Base-by-base conservation (phyloP, 2,329 filamentous ascomycete species). In the Nigrospora oryzae region DNA sequence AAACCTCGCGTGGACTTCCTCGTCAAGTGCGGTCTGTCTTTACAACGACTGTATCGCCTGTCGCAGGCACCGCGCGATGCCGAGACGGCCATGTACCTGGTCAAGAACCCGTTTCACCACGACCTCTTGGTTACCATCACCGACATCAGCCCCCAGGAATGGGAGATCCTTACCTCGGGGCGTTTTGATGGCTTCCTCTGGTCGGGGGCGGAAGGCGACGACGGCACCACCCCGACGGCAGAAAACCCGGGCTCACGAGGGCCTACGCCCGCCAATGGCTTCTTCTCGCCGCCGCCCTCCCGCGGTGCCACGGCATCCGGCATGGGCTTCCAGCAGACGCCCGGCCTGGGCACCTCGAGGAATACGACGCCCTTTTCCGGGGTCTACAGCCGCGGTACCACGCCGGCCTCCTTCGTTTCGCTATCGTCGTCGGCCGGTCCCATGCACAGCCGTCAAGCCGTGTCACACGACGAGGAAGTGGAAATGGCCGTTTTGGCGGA, bases 101-200 rank as follows among this genome's bases (percentile, higher is more conserved):
- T 96, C 51, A 89, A 85, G 61, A 85, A 96, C 61, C 82, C 83
- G 0, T 73, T 79, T 12, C 79, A 93, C 40, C 91, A 97, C 62
- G 85, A 93, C 57, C 81, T 95, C 31, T 79, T 97, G 3, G 83
- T 88, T 36, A 95, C 91, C 0, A 75, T 96, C 41, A 83, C 86
- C 33, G 88, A 90, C 43, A 93, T 97, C 54, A 93, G 85, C 59
- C 79, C 83, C 39, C 86, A 87, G n/a, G 91, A 97, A 64, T 97
- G 91, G 91, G 91, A 96, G 50, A 95, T 97, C 45, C 74, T 97
- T 12, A 88, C 85, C 5, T 96, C 91, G 0, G 91, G 91, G 28
- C 85, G 91, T 28, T 97, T 97, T 56, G 90, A 96, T 59, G 91
- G 91, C 4, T 97, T 97, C 66, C 74, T 96, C 16, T 95, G 91